Base-by-base conservation (phyloP, 75 land plant species). In the Sequoia sempervirens region DNA sequence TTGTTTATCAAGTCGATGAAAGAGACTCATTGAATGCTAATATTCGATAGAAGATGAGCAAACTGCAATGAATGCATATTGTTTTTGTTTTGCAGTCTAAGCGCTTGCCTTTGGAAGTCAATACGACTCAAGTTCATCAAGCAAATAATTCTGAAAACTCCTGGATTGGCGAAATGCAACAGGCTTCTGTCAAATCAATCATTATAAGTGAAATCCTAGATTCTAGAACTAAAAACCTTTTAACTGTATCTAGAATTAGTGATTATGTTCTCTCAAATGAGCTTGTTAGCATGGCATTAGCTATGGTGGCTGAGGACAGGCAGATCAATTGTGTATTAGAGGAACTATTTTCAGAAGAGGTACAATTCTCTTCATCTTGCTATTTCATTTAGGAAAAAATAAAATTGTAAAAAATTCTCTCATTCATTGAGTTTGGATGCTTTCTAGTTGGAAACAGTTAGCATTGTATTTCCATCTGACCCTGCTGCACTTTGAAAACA, bases 251-350 rank as follows among this genome's bases (percentile, higher is more conserved):
- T 81, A 94, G 88, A 86, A 92, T 94, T 37, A 89, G 95, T 83
- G 95, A 94, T 87, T 94, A 94, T 88, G 95, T 94, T 61, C 82
- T 94, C 5, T 92, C 95, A 69, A 94, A 94, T 87, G 95, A 94
- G 84, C 90, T 94, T 68, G 95, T 94, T 10, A 94, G 95, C 86
- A 94, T 94, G 95, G 95, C 95, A 28, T 70, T 94, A n/a, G 93
- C 93, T 14, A 94, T 94, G 95, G 93, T 94, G 34, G 95, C 95
- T 28, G 95, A 94, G 84, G 95, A 94, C 83, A 88, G 91, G 79
- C 92, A 94, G 40, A 92, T 94, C 80, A 94, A 94, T 85, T 86
- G 91, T 83, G 92, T 94, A 0, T 80, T 94, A 53, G 93, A 94
- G 85, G 93, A 94, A 85, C 92, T 94, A 11, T 94, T 94, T 83